Conservation (phyloP, 768 basidiomycete species). For the Porpolomopsis calyptriformis region DNA sequence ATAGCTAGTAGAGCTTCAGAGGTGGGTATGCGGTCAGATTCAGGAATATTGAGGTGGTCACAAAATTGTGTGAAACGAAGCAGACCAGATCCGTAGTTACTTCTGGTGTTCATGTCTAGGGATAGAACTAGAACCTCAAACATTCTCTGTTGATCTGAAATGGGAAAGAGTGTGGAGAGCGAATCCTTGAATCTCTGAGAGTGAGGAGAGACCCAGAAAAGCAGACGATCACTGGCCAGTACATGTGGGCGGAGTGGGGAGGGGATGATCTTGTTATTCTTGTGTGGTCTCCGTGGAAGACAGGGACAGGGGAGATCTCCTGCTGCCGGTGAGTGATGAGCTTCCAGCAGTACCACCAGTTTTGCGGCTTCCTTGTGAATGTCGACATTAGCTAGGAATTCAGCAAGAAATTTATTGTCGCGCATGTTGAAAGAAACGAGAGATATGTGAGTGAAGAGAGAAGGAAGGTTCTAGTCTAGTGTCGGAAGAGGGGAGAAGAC, state of each 20-base stretch:
- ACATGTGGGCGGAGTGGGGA: constrained; percentile 13
- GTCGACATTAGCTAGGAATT: neutral
- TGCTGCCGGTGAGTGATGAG: neutral
- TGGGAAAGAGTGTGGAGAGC: constrained; percentile 6
- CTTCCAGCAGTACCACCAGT: neutral
- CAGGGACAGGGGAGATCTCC: neutral
- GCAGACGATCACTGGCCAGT: constrained; percentile 13
- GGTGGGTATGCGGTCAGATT: constrained; percentile 24
- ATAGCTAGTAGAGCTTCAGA: constrained; percentile 19
- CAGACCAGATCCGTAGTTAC: constrained; percentile 26
- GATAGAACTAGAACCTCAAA: constrained; percentile 9
- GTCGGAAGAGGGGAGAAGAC: constrained; percentile 9
- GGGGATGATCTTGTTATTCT: constrained; percentile 3
- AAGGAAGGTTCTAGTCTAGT: constrained; percentile 4
- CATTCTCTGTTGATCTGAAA: constrained; percentile 1
- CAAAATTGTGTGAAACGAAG: constrained; percentile 29
- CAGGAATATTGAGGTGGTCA: constrained; percentile 18
- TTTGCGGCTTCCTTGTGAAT: constrained; percentile 1
- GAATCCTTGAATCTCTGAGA: neutral
- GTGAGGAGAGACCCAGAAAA: constrained; percentile 14
- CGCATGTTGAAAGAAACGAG: constrained; percentile 10
- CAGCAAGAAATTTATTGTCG: neutral
- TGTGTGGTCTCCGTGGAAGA: neutral
- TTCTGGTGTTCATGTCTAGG: constrained; percentile 16
- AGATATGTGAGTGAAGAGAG: constrained; percentile 13